These are phyloP conservation scores for Tetracladium setigerum DNA, from an alignment of 495 filamentous ascomycete genomes.

Conservation along the genomic window DNA sequence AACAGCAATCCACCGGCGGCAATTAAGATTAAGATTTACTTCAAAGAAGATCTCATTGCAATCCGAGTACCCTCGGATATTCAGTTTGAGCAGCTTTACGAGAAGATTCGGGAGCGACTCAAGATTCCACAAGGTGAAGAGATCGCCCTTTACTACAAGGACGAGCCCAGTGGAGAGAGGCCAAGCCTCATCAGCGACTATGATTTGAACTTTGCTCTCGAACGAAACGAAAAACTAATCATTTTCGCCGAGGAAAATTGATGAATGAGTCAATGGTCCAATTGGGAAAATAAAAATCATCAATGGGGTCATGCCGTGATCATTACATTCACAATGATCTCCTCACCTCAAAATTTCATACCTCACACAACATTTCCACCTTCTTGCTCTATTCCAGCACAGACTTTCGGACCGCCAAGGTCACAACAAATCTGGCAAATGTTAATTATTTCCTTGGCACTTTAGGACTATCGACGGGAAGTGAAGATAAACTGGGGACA, in stretches of 20 bases:
- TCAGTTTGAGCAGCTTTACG: constrained; percentile 67
- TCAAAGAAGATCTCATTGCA: constrained; percentile 81
- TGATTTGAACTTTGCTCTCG: constrained; percentile 72
- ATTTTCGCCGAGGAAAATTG: constrained; percentile 57
- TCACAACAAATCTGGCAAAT: too few species aligned
- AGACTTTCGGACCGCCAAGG: too few species aligned
- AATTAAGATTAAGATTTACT: constrained; percentile 94
- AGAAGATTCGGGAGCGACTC: constrained; percentile 70
- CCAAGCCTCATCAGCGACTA: constrained; percentile 67
- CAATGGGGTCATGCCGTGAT: too few species aligned
- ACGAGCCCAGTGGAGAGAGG: constrained; percentile 70
- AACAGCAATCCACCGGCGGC: constrained; percentile 24
- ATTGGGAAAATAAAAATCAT: too few species aligned
- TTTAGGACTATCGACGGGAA: too few species aligned
- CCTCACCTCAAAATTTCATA: too few species aligned
- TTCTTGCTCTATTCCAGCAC: too few species aligned
- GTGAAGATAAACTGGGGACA: too few species aligned
- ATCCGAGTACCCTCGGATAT: constrained; percentile 82
- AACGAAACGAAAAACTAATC: constrained; percentile 79
- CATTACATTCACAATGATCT: too few species aligned
- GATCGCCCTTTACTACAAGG: constrained; percentile 74
- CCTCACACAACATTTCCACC: too few species aligned
- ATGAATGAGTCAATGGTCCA: neutral
- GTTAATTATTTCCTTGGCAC: too few species aligned
- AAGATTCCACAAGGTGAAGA: constrained; percentile 59